These are phyloP conservation scores for Heracleum sosnowskyi DNA, from an alignment of 129 eudicot genomes.

Conservation along the genomic window DNA sequence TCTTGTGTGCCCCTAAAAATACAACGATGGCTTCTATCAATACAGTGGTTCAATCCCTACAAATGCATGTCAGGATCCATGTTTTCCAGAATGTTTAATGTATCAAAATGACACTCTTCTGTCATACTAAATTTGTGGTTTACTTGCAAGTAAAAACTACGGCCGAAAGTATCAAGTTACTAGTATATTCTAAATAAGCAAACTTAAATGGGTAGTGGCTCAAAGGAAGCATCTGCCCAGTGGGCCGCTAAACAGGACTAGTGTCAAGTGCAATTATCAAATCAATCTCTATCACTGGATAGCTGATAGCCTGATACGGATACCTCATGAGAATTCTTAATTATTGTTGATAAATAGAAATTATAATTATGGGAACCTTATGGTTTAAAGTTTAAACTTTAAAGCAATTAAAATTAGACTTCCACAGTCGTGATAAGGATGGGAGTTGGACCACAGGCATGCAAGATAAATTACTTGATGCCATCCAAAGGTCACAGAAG, in stretches of 20 bases:
- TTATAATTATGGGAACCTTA: too few species aligned
- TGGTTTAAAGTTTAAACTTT: too few species aligned
- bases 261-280: background rate
- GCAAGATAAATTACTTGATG: background rate
- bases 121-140: background rate
- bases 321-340: background rate
- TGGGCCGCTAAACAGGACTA: too few species aligned
- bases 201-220: background rate
- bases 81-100: too few species aligned
- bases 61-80: background rate
- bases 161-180: background rate
- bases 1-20: slow-evolving; percentile 75
- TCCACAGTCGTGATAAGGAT: background rate
- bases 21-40: slow-evolving; percentile 8
- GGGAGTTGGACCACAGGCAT: background rate
- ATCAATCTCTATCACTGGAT: background rate
- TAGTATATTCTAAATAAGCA: background rate
- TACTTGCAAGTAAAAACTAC: background rate
- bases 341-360: too few species aligned
- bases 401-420: background rate
- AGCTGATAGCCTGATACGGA: background rate
- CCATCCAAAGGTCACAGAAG: background rate
- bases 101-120: background rate
- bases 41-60: slow-evolving; percentile 1
- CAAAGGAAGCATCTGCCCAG: background rate